A percentile compares a stretch with the other conserved stretches of the same genome.
These are phyloP conservation scores for Picea sitchensis DNA, from an alignment of 75 land plant species.

Conservation along the genomic window DNA sequence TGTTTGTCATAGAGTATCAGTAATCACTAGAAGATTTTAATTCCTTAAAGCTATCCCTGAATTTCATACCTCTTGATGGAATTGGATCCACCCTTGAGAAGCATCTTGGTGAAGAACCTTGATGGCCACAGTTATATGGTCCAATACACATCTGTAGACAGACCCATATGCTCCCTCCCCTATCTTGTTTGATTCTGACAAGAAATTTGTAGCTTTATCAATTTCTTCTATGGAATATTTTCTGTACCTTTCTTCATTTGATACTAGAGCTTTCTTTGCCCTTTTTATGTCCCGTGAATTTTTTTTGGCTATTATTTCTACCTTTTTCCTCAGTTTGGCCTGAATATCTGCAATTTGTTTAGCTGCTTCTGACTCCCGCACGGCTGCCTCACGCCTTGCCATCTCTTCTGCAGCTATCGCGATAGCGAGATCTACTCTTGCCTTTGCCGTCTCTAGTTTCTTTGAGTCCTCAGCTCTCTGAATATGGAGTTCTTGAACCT, in stretches of 20 bases:
- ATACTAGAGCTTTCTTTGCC: constrained; percentile 9
- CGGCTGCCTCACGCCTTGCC: constrained; percentile 23
- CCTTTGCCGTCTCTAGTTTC: constrained; percentile 19
- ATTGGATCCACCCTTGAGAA: constrained; percentile 52
- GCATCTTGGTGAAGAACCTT: constrained; percentile 32
- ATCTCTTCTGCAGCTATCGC: constrained; percentile 30
- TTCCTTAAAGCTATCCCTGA: not conserved
- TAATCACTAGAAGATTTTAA: not conserved
- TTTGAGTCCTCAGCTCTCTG: constrained; percentile 28
- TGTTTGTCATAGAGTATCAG: no score
- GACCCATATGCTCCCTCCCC: constrained; percentile 39
- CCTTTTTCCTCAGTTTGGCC: constrained; percentile 22
- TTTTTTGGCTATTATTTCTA: constrained; percentile 23
- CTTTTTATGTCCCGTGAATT: constrained; percentile 25
- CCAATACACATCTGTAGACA: constrained; percentile 18
- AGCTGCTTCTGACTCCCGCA: constrained; percentile 29
- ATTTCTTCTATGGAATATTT: constrained; percentile 18
- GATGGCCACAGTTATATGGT: constrained; percentile 24
- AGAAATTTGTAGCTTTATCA: constrained; percentile 19
- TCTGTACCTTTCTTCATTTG: constrained; percentile 11
- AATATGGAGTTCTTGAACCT: constrained; percentile 22
- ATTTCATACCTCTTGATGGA: constrained; percentile 60
- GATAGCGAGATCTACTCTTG: constrained; percentile 27
- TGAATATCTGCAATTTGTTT: constrained; percentile 29
- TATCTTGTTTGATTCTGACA: constrained; percentile 15